phyloP scores from a whole-genome alignment of 768 basidiomycete genomes.

The Hortiboletus flavorubellus region DNA sequence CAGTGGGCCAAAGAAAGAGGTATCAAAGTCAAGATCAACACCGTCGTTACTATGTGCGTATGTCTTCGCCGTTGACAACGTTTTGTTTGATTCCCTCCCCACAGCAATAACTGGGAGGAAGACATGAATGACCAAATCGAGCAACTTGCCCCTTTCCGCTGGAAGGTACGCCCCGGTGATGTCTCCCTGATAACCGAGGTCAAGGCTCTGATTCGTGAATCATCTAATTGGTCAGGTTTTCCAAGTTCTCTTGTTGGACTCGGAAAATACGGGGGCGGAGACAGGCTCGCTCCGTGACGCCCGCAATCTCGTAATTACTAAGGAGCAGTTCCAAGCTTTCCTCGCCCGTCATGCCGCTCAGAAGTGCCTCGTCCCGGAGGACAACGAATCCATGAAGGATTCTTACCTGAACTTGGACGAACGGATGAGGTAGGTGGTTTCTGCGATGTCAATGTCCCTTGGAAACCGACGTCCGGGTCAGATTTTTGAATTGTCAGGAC shows the following conservation, averaged over 20 bases:
- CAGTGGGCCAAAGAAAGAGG: slow-evolving; percentile 35
- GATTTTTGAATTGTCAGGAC: slow-evolving; percentile 34
- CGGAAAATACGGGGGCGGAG: slow-evolving; percentile 34
- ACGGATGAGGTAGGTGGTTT: slow-evolving; percentile 32
- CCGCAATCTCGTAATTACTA: slow-evolving; percentile 32
- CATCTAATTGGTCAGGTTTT: slow-evolving; percentile 26
- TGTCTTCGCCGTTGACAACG: background rate
- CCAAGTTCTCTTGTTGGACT: slow-evolving; percentile 35
- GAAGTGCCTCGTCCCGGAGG: slow-evolving; percentile 35
- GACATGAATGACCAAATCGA: slow-evolving; percentile 39
- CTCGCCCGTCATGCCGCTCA: slow-evolving; percentile 33
- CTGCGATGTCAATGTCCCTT: background rate
- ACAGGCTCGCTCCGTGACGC: slow-evolving; percentile 34
- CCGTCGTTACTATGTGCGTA: slow-evolving; percentile 30
- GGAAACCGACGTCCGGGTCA: slow-evolving; percentile 6
- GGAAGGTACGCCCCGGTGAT: slow-evolving; percentile 31
- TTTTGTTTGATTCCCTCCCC: background rate
- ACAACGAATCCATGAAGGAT: slow-evolving; percentile 39
- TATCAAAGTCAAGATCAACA: slow-evolving; percentile 39
- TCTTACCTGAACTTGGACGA: slow-evolving; percentile 40
- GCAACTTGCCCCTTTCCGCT: slow-evolving; percentile 34
- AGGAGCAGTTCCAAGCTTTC: slow-evolving; percentile 35
- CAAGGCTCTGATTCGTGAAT: background rate
- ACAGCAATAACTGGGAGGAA: slow-evolving; percentile 37
- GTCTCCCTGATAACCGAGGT: background rate